phyloP scores from a whole-genome alignment of 768 basidiomycete genomes.

The Neoboletus brunneissimus region DNA sequence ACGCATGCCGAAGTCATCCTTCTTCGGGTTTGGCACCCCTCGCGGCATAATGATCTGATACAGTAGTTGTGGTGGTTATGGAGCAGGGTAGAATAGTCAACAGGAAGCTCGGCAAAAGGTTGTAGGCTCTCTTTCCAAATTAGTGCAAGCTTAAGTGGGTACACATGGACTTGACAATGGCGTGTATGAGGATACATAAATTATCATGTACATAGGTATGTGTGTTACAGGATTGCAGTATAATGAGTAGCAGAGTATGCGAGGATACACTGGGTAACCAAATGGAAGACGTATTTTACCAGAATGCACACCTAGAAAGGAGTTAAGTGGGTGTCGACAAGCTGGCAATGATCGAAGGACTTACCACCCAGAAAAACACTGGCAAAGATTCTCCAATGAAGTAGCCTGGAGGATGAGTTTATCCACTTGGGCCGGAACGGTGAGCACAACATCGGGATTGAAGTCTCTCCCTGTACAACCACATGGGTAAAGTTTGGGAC shows the following conservation, averaged over 20 bases:
- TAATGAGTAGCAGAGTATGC: slow-evolving; percentile 14
- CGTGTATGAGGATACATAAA: neutral
- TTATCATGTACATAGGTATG: slow-evolving; percentile 6
- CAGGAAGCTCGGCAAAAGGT: neutral
- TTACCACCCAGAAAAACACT: slow-evolving; percentile 94
- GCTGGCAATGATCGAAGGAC: neutral
- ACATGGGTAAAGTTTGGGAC: neutral
- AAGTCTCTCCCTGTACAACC: slow-evolving; percentile 77
- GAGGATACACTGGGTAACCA: slow-evolving; percentile 6
- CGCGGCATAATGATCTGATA: slow-evolving; percentile 58
- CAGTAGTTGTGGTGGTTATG: neutral
- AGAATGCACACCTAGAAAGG: slow-evolving; percentile 64
- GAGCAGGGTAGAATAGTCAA: neutral
- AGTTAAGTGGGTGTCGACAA: neutral
- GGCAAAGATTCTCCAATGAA: slow-evolving; percentile 91
- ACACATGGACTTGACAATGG: neutral
- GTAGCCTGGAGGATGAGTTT: slow-evolving; percentile 92
- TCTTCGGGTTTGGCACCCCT: slow-evolving; percentile 76
- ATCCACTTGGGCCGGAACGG: slow-evolving; percentile 85
- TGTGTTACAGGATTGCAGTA: slow-evolving; percentile 25
- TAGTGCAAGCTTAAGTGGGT: neutral
- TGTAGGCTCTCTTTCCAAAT: slow-evolving; percentile 14
- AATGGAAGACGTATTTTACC: slow-evolving; percentile 41
- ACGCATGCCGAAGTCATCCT: slow-evolving; percentile 78
- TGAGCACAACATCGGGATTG: slow-evolving; percentile 73